Conservation (phyloP, 2,329 filamentous ascomycete species). For the Microdochium trichocladiopsis region DNA sequence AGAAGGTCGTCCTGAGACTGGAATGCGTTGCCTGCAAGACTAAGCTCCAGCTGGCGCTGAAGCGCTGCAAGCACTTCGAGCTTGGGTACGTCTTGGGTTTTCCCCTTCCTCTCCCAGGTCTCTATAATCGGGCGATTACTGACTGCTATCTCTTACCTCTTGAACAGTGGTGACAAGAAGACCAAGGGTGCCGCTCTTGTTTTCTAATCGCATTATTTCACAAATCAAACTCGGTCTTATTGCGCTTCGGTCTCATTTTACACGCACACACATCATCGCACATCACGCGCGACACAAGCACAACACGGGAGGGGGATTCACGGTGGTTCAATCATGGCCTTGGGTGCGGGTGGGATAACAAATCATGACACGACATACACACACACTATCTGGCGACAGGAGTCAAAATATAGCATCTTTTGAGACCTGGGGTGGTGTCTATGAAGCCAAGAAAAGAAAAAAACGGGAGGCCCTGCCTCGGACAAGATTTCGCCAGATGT, state of each 20-base stretch:
- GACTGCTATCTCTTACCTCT: conserved; percentile 30
- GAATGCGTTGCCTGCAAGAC: conserved; percentile 98
- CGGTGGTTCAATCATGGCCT: conserved; percentile 1
- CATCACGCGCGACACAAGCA: neutral
- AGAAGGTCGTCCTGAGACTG: conserved; percentile 98
- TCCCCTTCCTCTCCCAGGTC: too few species aligned
- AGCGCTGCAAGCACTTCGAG: conserved; percentile 99
- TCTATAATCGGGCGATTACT: conserved; percentile 2
- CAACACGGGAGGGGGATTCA: neutral
- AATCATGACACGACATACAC: neutral
- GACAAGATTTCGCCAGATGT: too few species aligned
- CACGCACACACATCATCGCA: neutral
- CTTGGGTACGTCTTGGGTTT: conserved; percentile 65
- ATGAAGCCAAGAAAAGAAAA: neutral
- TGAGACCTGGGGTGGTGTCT: neutral
- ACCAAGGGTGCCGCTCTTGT: conserved; percentile 99
- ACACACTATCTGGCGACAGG: neutral
- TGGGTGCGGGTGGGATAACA: too few species aligned
- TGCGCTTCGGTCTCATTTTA: conserved; percentile 29
- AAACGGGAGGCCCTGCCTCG: neutral
- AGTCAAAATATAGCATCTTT: neutral
- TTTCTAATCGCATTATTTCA: conserved; percentile 69
- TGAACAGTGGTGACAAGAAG: conserved; percentile 98
- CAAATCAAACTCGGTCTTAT: conserved; percentile 20
- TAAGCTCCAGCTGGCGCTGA: conserved; percentile 95